A percentile compares a stretch with the other conserved stretches of the same genome.
phyloP scores from a whole-genome alignment of 768 basidiomycete species.

The Agrocybe praecox region DNA sequence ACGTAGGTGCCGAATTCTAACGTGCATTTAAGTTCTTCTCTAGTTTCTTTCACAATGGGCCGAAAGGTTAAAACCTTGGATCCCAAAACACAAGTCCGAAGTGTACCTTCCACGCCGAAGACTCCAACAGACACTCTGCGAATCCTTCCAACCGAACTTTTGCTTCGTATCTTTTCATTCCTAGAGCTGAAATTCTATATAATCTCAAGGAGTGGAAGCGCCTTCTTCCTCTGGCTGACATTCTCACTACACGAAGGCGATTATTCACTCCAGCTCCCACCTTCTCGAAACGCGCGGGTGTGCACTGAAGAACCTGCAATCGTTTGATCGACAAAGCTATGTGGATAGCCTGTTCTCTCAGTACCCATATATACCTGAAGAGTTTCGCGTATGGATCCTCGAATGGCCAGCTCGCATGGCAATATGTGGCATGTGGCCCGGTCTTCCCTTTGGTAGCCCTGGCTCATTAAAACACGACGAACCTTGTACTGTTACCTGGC shows the following conservation, averaged over 20 bases:
- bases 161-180: not conserved
- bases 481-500: not conserved
- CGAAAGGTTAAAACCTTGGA: too few relatives aligned
- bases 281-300: not conserved
- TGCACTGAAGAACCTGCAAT: not conserved
- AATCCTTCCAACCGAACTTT: not conserved
- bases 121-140: not conserved
- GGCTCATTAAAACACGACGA: accelerated
- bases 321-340: not conserved
- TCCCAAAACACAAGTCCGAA: too few relatives aligned
- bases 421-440: conserved; percentile 6
- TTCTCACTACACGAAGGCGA: not conserved
- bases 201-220: not conserved
- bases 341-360: not conserved
- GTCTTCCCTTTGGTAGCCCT: not conserved
- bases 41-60: too few relatives aligned
- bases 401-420: conserved; percentile 7
- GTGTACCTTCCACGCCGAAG: too few relatives aligned
- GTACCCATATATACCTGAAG: conserved; percentile 4
- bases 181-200: not conserved
- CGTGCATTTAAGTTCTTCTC: too few relatives aligned
- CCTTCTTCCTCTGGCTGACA: not conserved
- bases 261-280: not conserved
- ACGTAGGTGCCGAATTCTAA: too few relatives aligned
- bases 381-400: conserved; percentile 11